These are phyloP conservation scores for Byssothecium circinans DNA, from an alignment of 2,329 filamentous ascomycete genomes.

Conservation along the genomic window DNA sequence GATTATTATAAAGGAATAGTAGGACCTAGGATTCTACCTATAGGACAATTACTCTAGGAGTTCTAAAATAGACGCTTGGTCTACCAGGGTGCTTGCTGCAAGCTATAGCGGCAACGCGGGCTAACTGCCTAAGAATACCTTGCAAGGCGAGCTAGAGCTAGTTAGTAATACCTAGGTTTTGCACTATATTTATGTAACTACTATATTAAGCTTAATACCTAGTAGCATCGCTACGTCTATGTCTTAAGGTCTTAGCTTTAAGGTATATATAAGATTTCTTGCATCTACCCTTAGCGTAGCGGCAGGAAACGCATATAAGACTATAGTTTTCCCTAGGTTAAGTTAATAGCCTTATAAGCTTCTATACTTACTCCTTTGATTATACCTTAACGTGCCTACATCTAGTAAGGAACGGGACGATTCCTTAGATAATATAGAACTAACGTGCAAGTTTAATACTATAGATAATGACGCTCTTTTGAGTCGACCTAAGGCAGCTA, in stretches of 20 bases:
- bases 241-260: conserved; percentile 1
- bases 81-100: too few species aligned
- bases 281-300: not conserved
- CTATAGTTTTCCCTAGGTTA: conserved; percentile 1
- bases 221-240: not conserved
- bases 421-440: too few species aligned
- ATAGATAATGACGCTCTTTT: not conserved
- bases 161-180: not conserved
- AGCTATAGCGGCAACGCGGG: too few species aligned
- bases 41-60: too few species aligned
- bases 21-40: too few species aligned
- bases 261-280: not conserved
- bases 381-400: not conserved
- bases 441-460: not conserved
- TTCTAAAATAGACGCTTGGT: too few species aligned
- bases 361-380: not conserved
- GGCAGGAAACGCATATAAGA: not conserved
- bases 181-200: conserved; percentile 1
- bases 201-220: conserved; percentile 1
- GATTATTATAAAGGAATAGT: too few species aligned
- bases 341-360: not conserved
- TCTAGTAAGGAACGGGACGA: not conserved
- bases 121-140: not conserved
- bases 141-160: not conserved
- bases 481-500: not conserved